A percentile compares a stretch with the other conserved stretches of the same genome.
phyloP scores from a whole-genome alignment of 2,329 filamentous ascomycete species.

The Hymenoscyphus repandus region DNA sequence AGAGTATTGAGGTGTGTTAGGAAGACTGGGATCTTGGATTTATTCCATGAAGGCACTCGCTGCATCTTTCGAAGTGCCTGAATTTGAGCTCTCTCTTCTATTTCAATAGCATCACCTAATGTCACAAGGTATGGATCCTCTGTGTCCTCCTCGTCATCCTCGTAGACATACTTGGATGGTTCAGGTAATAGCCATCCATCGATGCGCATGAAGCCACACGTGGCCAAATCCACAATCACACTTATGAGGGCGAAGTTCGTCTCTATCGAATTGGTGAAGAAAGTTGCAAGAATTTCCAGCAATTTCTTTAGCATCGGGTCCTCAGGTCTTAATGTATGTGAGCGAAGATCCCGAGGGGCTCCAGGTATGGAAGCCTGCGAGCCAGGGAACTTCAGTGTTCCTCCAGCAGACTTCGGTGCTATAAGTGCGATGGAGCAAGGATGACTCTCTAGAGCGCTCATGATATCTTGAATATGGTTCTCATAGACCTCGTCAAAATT shows the following conservation, averaged over 20 bases:
- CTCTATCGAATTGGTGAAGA: constrained; percentile 86
- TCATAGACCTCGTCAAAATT: constrained; percentile 71
- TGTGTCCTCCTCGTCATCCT: constrained; percentile 38
- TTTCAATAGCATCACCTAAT: constrained; percentile 27
- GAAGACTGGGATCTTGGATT: constrained; percentile 46
- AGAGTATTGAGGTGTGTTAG: constrained; percentile 54
- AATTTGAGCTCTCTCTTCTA: constrained; percentile 40
- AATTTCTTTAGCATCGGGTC: constrained; percentile 62
- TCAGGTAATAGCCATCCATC: constrained; percentile 87
- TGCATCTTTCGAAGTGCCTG: constrained; percentile 47
- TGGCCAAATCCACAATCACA: constrained; percentile 72
- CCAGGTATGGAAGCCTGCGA: constrained; percentile 53
- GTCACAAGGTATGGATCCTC: constrained; percentile 32
- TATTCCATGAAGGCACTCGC: constrained; percentile 48
- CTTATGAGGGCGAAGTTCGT: constrained; percentile 87
- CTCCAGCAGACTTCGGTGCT: constrained; percentile 51
- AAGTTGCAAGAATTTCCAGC: constrained; percentile 67
- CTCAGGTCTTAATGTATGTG: constrained; percentile 56
- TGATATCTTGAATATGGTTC: constrained; percentile 64
- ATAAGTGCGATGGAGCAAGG: constrained; percentile 67
- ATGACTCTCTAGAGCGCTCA: constrained; percentile 64
- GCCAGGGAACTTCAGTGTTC: constrained; percentile 51
- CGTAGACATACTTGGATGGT: constrained; percentile 57
- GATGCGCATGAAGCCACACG: constrained; percentile 77
- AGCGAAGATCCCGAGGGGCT: constrained; percentile 54